phyloP scores from a whole-genome alignment of 1,284 basidiomycete species.

The Marasmius tenuissimus region DNA sequence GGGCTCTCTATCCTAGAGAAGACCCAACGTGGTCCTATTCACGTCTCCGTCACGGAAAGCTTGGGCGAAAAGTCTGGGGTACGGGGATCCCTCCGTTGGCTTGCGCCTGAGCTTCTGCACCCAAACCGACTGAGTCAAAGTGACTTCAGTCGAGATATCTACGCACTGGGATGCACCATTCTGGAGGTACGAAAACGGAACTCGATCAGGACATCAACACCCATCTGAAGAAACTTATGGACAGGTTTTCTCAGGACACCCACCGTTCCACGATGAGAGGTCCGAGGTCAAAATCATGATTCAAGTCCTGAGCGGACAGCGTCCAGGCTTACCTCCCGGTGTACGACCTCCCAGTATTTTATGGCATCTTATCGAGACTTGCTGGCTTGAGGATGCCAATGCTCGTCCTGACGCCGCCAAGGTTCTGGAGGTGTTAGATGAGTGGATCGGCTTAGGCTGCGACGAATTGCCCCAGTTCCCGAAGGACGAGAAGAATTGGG shows the following conservation, averaged over 20 bases:
- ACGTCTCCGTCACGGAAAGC: not conserved
- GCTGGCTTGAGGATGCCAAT: not conserved
- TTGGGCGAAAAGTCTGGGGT: not conserved
- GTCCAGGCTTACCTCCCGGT: not conserved
- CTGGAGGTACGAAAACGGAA: not conserved
- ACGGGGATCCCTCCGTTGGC: not conserved
- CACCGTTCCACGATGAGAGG: not conserved
- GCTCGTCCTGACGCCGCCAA: not conserved
- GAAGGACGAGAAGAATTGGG: too few relatives aligned
- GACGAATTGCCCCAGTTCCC: too few relatives aligned
- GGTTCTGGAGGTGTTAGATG: not conserved
- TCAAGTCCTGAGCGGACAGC: not conserved
- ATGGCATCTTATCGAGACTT: not conserved
- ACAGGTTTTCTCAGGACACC: not conserved
- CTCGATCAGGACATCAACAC: not conserved
- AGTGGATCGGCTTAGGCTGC: not conserved
- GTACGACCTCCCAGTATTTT: not conserved
- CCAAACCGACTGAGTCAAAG: not conserved
- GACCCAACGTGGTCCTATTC: not conserved
- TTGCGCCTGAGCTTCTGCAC: not conserved
- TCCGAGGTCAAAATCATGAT: not conserved
- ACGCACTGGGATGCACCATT: constrained; percentile 2
- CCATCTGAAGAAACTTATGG: too few relatives aligned
- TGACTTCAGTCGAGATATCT: not conserved
- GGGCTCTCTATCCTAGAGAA: not conserved